A percentile compares a stretch with the other conserved stretches of the same genome.
Conservation (phyloP, 164 flowering plant species). For the Piper longum region DNA sequence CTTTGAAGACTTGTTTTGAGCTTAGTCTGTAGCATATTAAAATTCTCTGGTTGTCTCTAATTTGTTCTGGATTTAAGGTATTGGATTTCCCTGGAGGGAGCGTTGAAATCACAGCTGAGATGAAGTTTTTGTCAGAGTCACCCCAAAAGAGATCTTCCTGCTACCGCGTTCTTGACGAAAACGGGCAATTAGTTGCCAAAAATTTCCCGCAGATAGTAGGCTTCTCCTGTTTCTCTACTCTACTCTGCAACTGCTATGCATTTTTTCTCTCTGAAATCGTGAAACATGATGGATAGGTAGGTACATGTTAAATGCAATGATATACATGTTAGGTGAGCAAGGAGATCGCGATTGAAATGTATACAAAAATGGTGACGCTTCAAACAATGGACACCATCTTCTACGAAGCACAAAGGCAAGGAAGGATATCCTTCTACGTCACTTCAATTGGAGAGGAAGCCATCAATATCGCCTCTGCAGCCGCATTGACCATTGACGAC, state of each 20-base stretch:
- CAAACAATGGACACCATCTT: slow-evolving; percentile 65
- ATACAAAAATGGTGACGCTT: slow-evolving; percentile 55
- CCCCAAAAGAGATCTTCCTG: slow-evolving; percentile 37
- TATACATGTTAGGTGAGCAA: slow-evolving; percentile 28
- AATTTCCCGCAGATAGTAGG: slow-evolving; percentile 28
- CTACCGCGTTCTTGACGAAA: slow-evolving; percentile 73
- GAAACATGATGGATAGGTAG: no score
- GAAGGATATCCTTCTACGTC: slow-evolving; percentile 70
- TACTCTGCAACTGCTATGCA: no score
- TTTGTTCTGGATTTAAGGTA: slow-evolving; percentile 15
- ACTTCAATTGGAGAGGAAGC: slow-evolving; percentile 80
- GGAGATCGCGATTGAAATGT: slow-evolving; percentile 59
- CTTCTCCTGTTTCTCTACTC: background rate
- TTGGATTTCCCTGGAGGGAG: slow-evolving; percentile 78
- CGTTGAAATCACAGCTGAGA: slow-evolving; percentile 41
- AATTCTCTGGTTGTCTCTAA: background rate
- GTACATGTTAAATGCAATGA: background rate
- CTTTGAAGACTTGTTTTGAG: no score
- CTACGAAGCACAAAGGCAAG: slow-evolving; percentile 88
- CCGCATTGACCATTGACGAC: slow-evolving; percentile 58
- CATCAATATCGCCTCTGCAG: slow-evolving; percentile 73
- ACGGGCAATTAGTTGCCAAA: slow-evolving; percentile 24
- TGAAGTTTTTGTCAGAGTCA: slow-evolving; percentile 59
- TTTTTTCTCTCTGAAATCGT: no score
- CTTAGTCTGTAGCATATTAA: no score